phyloP scores from a whole-genome alignment of 2,329 filamentous ascomycete genomes.

The Pseudogymnoascus sp. region DNA sequence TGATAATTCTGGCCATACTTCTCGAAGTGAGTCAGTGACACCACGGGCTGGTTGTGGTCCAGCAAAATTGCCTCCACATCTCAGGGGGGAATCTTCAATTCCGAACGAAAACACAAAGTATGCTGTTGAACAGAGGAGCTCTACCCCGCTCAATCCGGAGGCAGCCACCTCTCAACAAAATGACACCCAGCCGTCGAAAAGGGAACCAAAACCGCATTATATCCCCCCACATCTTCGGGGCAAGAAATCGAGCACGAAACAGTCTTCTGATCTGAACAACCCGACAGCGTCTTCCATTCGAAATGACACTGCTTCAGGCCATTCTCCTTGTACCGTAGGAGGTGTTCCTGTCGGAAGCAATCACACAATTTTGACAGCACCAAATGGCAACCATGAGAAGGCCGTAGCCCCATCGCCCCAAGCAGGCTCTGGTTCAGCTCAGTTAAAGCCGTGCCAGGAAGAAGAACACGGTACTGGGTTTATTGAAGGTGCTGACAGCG shows the following conservation, averaged over 20 bases:
- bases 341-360: background rate
- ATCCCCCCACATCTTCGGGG: slow-evolving; percentile 12
- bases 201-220: background rate
- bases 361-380: background rate
- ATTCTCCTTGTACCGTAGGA: background rate
- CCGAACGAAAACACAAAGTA: background rate
- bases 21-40: background rate
- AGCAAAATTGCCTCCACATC: background rate
- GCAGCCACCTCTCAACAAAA: background rate
- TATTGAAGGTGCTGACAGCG: background rate
- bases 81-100: background rate
- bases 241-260: background rate
- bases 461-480: background rate
- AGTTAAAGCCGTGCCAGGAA: background rate
- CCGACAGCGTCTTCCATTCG: background rate
- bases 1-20: background rate
- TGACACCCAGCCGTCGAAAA: background rate
- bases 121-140: background rate
- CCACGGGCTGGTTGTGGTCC: background rate
- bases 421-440: background rate
- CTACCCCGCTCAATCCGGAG: background rate
- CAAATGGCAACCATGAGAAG: background rate
- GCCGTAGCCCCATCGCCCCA: background rate
- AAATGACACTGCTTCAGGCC: background rate
- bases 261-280: background rate